These are phyloP conservation scores for Garcia nutans DNA, from an alignment of 345 rosid species.

Conservation along the genomic window DNA sequence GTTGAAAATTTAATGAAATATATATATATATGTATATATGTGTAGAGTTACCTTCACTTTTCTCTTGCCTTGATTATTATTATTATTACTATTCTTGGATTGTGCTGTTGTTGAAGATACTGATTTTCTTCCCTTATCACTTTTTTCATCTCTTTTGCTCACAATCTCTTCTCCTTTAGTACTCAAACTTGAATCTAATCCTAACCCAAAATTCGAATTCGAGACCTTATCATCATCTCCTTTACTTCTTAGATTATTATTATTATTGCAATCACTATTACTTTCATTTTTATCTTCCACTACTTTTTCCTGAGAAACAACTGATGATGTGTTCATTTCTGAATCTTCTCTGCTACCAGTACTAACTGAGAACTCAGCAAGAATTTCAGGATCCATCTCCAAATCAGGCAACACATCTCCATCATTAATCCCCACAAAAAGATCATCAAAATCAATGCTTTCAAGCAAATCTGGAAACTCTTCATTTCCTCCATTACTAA, in stretches of 20 bases:
- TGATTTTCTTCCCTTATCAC: conserved; percentile 52
- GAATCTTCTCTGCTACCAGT: conserved; percentile 51
- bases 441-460: conserved; percentile 73
- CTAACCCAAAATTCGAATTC: conserved; percentile 19
- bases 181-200: conserved; percentile 17
- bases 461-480: conserved; percentile 55
- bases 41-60: conserved; percentile 47
- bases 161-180: conserved; percentile 41
- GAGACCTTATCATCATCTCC: conserved; percentile 40
- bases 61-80: conserved; percentile 47
- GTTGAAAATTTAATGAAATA: too few relatives aligned
- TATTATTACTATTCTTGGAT: conserved; percentile 16
- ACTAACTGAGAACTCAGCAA: conserved; percentile 55
- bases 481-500: conserved; percentile 23
- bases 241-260: not conserved
- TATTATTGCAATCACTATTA: too few relatives aligned
- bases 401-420: conserved; percentile 61
- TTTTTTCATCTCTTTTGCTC: conserved; percentile 44
- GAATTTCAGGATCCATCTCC: conserved; percentile 70
- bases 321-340: conserved; percentile 43
- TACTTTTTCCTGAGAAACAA: conserved; percentile 25
- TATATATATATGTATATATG: too few relatives aligned
- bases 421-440: conserved; percentile 58
- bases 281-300: conserved; percentile 9
- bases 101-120: conserved; percentile 28